A percentile compares a stretch with the other conserved stretches of the same genome.
phyloP scores from a whole-genome alignment of 2,329 filamentous ascomycete species.

The Diaporthe humulicola region DNA sequence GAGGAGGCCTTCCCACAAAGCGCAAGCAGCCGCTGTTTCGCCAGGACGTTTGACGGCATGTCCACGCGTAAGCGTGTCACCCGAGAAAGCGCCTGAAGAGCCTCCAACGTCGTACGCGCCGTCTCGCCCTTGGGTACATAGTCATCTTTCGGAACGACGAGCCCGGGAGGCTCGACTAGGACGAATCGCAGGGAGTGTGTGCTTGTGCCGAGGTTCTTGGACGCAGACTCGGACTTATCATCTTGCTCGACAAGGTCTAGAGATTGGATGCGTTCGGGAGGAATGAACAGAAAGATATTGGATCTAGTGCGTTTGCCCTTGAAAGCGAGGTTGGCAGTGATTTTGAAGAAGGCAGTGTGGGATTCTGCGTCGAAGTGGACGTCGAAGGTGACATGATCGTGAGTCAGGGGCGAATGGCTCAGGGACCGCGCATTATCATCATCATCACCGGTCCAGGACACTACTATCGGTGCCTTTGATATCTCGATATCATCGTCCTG shows the following conservation, averaged over 20 bases:
- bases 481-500: slow-evolving; percentile 17
- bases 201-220: slow-evolving; percentile 23
- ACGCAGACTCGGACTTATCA: background rate
- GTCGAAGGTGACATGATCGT: slow-evolving; percentile 36
- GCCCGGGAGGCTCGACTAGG: slow-evolving; percentile 12
- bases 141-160: slow-evolving; percentile 30
- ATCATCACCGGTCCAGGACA: slow-evolving; percentile 36
- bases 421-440: background rate
- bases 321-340: slow-evolving; percentile 36
- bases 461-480: slow-evolving; percentile 19
- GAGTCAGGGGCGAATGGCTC: slow-evolving; percentile 13
- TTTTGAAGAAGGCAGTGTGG: slow-evolving; percentile 35
- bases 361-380: slow-evolving; percentile 1
- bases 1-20: slow-evolving; percentile 29
- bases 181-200: slow-evolving; percentile 23
- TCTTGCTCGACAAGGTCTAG: slow-evolving; percentile 27
- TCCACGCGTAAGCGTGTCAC: slow-evolving; percentile 22
- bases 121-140: slow-evolving; percentile 29
- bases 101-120: slow-evolving; percentile 17
- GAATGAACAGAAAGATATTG: slow-evolving; percentile 35
- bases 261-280: slow-evolving; percentile 32
- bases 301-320: slow-evolving; percentile 38
- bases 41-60: slow-evolving; percentile 19
- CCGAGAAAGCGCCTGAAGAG: slow-evolving; percentile 17
- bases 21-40: slow-evolving; percentile 12